Evolutionary conservation across 2,329 filamentous ascomycete genomes (phyloP), one percentile per base, ranked within the genome.

Genomic region (Colletotrichum eremochloae): DNA sequence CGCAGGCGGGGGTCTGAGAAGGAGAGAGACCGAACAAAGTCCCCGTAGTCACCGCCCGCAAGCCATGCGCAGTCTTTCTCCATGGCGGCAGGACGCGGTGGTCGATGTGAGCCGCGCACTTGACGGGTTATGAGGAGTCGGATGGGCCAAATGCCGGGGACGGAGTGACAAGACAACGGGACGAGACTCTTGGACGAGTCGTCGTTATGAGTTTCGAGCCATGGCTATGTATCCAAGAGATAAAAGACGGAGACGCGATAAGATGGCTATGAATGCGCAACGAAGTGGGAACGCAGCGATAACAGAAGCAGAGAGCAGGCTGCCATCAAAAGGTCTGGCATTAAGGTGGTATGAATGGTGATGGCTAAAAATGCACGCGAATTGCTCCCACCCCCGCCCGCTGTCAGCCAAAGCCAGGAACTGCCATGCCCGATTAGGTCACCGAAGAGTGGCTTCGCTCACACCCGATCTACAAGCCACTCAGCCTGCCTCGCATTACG

Each of bases 1-100:
- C 60, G 61, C 0, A 77, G 74, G 3, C 76, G 72, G 8, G 76
- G 75, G 46, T 77, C 76, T 0, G 74, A 74, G 50, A 36, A 67
- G 18, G 63, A 69, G 14, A 77, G 67, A 2, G 68, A 60, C 12
- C 67, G 62, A 20, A 76, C 72, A 20, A 70, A 63, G 24, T 61
- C 33, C 24, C 67, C 70, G 55, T 77, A 77, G 4, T 14, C 50
- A 2, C 71, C 71, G 50, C 63, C 52, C 44, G 68, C 67, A 44
- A 73, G 71, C 71, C 71, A 71, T 55, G 56, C 11, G 15, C 62
- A 57, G 46, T 67, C n/a, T 50, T 67, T 71, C 40, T 71, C 68
- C 71, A 71, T 67, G 36, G 9, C 36, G n/a, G 40, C n/a, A n/a
- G 2, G 63, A 48, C 15, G 15, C 31, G 31, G 31, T 29, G 44